Percentiles rank a stretch among this genome's conserved stretches.
Conservation (phyloP, 1,284 basidiomycete genomes). For the Trichosporon sp. region DNA sequence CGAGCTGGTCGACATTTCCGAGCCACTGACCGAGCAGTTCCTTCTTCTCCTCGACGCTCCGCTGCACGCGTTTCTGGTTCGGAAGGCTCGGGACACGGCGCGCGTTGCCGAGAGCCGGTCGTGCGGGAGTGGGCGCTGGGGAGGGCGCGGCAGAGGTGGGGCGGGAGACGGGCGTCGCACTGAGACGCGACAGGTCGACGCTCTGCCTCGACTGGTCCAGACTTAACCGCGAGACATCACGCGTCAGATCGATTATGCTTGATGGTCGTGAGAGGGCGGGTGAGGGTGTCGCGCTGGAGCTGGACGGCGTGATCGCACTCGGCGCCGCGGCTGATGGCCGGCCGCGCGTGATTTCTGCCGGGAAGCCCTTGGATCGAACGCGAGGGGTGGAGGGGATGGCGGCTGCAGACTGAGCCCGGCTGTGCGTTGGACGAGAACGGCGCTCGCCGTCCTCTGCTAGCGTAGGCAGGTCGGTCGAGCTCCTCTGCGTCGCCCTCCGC, state of each 20-base stretch:
- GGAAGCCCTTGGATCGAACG: constrained; percentile 41
- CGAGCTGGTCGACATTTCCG: constrained; percentile 82
- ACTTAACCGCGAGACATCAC: not conserved
- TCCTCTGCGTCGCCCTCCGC: constrained; percentile 16
- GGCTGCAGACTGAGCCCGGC: constrained; percentile 29
- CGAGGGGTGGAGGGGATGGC: constrained; percentile 31
- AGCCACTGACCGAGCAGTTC: constrained; percentile 74
- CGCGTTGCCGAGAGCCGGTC: constrained; percentile 20
- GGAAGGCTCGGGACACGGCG: constrained; percentile 29
- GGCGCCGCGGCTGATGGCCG: too few relatives aligned
- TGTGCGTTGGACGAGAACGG: not conserved
- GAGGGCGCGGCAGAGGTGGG: constrained; percentile 25
- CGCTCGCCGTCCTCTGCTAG: constrained; percentile 13
- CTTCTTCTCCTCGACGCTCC: constrained; percentile 77
- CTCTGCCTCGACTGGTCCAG: too few relatives aligned
- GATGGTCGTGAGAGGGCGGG: constrained; percentile 2
- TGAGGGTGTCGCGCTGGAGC: constrained; percentile 31
- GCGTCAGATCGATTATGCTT: not conserved
- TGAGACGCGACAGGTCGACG: not conserved
- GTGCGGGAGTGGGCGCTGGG: not conserved
- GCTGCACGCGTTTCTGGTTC: constrained; percentile 21
- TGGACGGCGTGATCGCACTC: constrained; percentile 22
- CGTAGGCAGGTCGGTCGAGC: constrained; percentile 15
- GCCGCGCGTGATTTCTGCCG: constrained; percentile 47
- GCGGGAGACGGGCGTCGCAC: constrained; percentile 33